These are phyloP conservation scores for Caryopteris hybrid DNA, from an alignment of 305 asterid species.

Conservation along the genomic window DNA sequence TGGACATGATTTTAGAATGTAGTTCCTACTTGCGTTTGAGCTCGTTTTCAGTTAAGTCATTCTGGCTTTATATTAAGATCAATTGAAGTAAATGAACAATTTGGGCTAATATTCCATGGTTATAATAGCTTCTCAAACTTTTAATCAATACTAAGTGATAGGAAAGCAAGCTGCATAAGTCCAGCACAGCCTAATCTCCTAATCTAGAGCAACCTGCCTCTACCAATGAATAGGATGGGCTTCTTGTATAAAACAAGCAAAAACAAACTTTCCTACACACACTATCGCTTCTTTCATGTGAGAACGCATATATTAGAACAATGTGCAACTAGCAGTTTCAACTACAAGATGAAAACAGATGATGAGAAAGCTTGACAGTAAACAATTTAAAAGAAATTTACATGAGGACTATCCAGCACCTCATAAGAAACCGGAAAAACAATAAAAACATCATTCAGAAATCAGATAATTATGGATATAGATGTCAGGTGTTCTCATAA, in stretches of 20 bases:
- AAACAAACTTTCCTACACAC: neutral
- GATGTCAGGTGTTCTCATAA: neutral
- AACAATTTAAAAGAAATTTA: neutral
- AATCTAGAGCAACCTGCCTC: too few relatives aligned
- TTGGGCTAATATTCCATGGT: neutral
- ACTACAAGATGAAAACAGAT: neutral
- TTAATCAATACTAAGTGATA: neutral
- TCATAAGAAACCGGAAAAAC: neutral
- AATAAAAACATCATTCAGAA: neutral
- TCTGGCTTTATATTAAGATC: neutral
- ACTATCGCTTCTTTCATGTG: neutral
- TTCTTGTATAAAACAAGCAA: neutral
- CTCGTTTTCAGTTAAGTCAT: neutral
- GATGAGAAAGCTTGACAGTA: neutral
- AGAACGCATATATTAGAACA: neutral
- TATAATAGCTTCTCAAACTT: neutral
- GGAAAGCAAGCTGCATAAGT: neutral
- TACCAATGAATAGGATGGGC: too few relatives aligned
- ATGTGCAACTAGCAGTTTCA: neutral
- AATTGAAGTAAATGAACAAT: neutral
- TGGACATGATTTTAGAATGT: neutral
- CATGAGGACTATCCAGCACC: neutral
- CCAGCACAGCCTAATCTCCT: too few relatives aligned
- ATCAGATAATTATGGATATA: neutral
- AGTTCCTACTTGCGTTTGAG: neutral